A percentile compares a stretch with the other conserved stretches of the same genome.
phyloP scores from a whole-genome alignment of 176 grass and related monocot species.

The Areca catechu region DNA sequence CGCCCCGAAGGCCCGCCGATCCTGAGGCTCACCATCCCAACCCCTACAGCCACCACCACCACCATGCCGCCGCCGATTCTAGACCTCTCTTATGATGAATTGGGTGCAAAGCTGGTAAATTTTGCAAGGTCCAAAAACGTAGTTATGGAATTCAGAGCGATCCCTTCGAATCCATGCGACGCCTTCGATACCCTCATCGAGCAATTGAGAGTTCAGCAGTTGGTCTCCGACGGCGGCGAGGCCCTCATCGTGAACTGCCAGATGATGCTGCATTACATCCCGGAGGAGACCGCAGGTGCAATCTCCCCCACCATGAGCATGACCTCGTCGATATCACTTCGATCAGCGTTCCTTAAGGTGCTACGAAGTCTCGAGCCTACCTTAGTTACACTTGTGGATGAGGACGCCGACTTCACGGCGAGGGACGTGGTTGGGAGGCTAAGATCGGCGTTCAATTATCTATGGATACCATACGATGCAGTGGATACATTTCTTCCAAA shows the following conservation, averaged over 20 bases:
- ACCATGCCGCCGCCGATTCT: constrained; percentile 34
- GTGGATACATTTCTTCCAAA: constrained; percentile 85
- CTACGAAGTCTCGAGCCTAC: constrained; percentile 54
- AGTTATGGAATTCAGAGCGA: constrained; percentile 66
- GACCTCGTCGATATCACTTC: constrained; percentile 38
- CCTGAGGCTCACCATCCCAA: constrained; percentile 61
- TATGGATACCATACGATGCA: constrained; percentile 98
- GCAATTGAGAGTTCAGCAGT: constrained; percentile 59
- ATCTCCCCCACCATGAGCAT: constrained; percentile 18
- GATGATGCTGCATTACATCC: constrained; percentile 82
- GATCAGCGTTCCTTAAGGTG: constrained; percentile 77
- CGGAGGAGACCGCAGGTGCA: constrained; percentile 70
- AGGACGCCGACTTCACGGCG: constrained; percentile 92
- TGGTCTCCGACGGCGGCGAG: constrained; percentile 57
- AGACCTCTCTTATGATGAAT: constrained; percentile 80
- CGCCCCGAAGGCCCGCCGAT: constrained; percentile 67
- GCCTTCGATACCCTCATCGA: constrained; percentile 57
- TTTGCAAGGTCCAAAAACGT: constrained; percentile 80
- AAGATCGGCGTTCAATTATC: constrained; percentile 79
- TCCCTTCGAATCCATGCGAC: constrained; percentile 47
- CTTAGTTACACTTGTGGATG: constrained; percentile 68
- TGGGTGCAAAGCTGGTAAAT: constrained; percentile 56
- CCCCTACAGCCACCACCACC: background rate
- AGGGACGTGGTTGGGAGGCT: constrained; percentile 60
- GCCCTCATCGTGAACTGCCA: constrained; percentile 90